A percentile compares a stretch with the other conserved stretches of the same genome.
Conservation (phyloP, 2,329 filamentous ascomycete genomes). For the Cercospora berteroae region DNA sequence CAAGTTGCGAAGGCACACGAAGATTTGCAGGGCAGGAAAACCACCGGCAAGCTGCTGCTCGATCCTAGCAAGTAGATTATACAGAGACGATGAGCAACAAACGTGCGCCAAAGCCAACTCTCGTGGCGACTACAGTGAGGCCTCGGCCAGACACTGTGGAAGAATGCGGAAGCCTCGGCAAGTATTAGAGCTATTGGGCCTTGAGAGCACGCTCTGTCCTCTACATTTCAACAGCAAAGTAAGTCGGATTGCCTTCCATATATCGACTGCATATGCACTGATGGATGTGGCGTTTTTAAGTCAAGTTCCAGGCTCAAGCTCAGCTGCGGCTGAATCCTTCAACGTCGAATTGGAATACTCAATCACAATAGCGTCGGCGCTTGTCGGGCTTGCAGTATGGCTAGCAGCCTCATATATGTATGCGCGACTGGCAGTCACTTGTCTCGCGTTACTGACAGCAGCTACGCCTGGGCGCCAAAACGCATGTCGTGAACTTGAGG, state of each 20-base stretch:
- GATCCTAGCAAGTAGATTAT: slow-evolving; percentile 49
- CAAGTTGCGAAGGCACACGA: slow-evolving; percentile 70
- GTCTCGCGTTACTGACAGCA: not conserved
- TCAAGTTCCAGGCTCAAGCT: not conserved
- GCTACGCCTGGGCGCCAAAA: not conserved
- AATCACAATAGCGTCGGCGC: not conserved
- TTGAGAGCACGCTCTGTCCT: not conserved
- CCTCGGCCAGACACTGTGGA: not conserved
- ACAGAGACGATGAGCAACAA: not conserved
- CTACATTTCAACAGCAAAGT: not conserved
- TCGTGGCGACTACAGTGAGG: not conserved
- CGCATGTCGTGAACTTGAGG: slow-evolving; percentile 10
- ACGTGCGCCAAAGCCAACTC: not conserved
- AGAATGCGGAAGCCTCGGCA: not conserved
- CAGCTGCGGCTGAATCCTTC: slow-evolving; percentile 2
- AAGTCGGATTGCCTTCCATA: not conserved
- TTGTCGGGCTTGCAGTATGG: not conserved
- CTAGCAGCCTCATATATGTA: not conserved
- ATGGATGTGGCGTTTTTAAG: not conserved
- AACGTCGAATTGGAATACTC: not conserved
- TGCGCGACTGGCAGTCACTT: not conserved
- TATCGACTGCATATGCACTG: not conserved
- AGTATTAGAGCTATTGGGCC: not conserved
- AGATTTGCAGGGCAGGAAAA: slow-evolving; percentile 79
- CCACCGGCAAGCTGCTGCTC: slow-evolving; percentile 78